Percentiles rank a stretch among this genome's conserved stretches.
These are phyloP conservation scores for Pichia nakasei DNA, from an alignment of 805 yeast species.

Conservation along the genomic window DNA sequence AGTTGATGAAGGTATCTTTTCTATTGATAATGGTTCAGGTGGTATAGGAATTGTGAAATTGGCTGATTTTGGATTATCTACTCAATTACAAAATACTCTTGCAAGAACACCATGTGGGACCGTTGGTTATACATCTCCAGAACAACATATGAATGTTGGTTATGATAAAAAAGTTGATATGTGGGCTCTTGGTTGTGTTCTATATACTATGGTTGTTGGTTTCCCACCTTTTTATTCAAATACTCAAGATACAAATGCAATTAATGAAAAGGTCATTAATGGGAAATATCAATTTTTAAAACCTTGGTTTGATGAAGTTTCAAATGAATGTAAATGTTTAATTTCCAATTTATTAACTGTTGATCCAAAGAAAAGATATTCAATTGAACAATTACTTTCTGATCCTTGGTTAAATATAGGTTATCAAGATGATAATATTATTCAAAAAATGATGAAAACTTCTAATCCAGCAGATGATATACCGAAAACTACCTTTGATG, in stretches of 20 bases:
- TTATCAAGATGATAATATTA: conserved; percentile 17
- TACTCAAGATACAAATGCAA: conserved; percentile 40
- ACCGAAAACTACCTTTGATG: conserved; percentile 23
- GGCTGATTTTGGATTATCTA: conserved; percentile 66
- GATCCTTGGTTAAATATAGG: conserved; percentile 59
- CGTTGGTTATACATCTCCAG: conserved; percentile 70
- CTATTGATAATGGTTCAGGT: conserved; percentile 49
- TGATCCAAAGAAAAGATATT: conserved; percentile 59
- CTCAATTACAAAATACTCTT: conserved; percentile 35
- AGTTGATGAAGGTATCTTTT: conserved; percentile 52
- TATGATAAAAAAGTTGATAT: conserved; percentile 63
- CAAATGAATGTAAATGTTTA: conserved; percentile 59
- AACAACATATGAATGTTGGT: conserved; percentile 49
- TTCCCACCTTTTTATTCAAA: conserved; percentile 74
- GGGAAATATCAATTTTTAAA: conserved; percentile 67
- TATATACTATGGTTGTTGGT: conserved; percentile 62
- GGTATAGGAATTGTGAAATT: conserved; percentile 54
- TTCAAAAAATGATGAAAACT: neutral
- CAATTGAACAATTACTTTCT: conserved; percentile 53
- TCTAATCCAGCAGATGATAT: conserved; percentile 23
- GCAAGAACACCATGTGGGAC: conserved; percentile 73
- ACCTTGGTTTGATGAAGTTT: conserved; percentile 89
- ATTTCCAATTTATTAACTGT: conserved; percentile 59
- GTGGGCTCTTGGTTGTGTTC: conserved; percentile 67
- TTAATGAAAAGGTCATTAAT: conserved; percentile 58